A percentile compares a stretch with the other conserved stretches of the same genome.
Evolutionary conservation across 2,329 filamentous ascomycete genomes (phyloP).

Genomic region (Nemania sp.): DNA sequence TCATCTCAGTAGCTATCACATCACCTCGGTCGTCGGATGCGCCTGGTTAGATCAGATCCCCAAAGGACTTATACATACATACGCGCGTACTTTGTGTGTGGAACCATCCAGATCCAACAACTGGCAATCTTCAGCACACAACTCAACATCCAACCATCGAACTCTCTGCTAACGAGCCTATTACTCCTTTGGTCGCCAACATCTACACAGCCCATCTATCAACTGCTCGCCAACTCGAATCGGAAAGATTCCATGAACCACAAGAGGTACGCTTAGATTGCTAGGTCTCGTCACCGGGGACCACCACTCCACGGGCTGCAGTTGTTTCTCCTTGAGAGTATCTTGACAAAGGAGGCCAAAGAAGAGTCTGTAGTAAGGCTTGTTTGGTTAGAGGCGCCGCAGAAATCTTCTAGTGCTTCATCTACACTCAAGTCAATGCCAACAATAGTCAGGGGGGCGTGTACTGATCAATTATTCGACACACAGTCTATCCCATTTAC

Average conservation of each 20-base stretch:
- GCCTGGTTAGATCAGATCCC: conserved; percentile 8
- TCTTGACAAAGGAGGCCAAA: conserved; percentile 33
- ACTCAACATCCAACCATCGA: background rate
- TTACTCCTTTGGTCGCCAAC: background rate
- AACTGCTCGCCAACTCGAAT: conserved; percentile 2
- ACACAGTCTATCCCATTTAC: conserved; percentile 11
- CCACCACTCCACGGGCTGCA: background rate
- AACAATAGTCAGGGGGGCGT: conserved; percentile 30
- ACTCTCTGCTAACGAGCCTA: background rate
- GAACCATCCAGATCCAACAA: conserved; percentile 5
- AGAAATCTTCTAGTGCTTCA: conserved; percentile 25
- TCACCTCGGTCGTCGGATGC: conserved; percentile 23
- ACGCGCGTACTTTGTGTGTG: conserved; percentile 12
- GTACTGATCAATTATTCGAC: conserved; percentile 32
- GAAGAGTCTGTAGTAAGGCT: conserved; percentile 27
- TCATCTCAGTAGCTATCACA: conserved; percentile 19
- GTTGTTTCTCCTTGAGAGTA: conserved; percentile 21
- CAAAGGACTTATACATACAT: conserved; percentile 19
- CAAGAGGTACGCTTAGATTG: conserved; percentile 5
- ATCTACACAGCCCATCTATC: background rate
- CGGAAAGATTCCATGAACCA: conserved; percentile 4
- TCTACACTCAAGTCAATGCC: conserved; percentile 19
- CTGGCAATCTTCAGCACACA: conserved; percentile 2
- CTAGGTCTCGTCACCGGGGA: conserved; percentile 1
- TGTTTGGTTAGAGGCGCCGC: conserved; percentile 28